A percentile compares a stretch with the other conserved stretches of the same genome.
These are phyloP conservation scores for Ceratocystis cacaofunesta DNA, from an alignment of 2,329 filamentous ascomycete species.

Conservation along the genomic window DNA sequence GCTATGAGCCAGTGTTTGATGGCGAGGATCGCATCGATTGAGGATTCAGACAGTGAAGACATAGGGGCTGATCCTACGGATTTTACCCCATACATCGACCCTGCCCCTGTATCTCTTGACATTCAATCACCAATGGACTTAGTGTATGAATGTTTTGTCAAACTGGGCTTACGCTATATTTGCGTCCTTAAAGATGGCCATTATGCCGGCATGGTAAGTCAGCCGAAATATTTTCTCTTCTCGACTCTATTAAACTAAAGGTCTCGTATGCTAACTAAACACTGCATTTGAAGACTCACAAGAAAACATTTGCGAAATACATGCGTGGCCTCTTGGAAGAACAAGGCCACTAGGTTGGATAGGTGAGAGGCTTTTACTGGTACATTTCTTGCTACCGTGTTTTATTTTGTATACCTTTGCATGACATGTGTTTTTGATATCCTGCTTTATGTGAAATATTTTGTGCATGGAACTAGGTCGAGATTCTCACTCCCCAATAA, in stretches of 20 bases:
- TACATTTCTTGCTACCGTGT: not conserved
- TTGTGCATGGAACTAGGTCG: not conserved
- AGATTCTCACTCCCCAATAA: too few species aligned
- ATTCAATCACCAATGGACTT: conserved; percentile 83
- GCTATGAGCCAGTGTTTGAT: conserved; percentile 64
- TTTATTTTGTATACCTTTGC: not conserved
- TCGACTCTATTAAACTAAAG: not conserved
- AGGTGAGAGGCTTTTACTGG: not conserved
- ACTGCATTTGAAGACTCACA: conserved; percentile 50
- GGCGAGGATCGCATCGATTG: conserved; percentile 48
- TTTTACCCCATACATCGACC: conserved; percentile 84
- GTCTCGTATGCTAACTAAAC: not conserved
- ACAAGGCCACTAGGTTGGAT: conserved; percentile 18
- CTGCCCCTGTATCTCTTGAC: conserved; percentile 75
- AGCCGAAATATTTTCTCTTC: not conserved
- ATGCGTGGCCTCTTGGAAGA: conserved; percentile 65
- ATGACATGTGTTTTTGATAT: conserved; percentile 3
- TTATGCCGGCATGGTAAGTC: conserved; percentile 71
- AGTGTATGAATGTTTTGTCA: conserved; percentile 92
- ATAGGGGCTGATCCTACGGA: conserved; percentile 52
- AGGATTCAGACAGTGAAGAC: conserved; percentile 46
- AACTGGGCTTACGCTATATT: conserved; percentile 81
- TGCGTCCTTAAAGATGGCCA: conserved; percentile 74
- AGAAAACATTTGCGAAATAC: conserved; percentile 93
- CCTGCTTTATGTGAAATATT: not conserved